Evolutionary conservation across 352 stramenopile species (phyloP).

Genomic region (Pythium guiyangense): DNA sequence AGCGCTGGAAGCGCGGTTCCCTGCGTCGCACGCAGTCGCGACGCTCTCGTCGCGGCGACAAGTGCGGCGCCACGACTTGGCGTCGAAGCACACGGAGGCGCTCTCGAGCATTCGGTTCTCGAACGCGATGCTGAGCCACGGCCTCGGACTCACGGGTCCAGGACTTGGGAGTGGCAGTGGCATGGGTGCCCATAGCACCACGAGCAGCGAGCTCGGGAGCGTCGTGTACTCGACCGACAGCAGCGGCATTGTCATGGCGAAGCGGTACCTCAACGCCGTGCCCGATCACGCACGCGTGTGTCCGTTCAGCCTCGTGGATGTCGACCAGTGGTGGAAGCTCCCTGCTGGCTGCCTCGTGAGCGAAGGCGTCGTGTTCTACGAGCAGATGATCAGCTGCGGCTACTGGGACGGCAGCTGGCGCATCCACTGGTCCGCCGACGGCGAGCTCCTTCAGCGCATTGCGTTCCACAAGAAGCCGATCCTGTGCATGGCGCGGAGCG

Average conservation of each 20-base stretch:
- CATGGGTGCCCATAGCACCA: conserved; percentile 65
- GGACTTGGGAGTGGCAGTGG: conserved; percentile 63
- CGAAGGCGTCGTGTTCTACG: conserved; percentile 83
- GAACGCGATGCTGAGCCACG: conserved; percentile 60
- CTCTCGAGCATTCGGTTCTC: conserved; percentile 78
- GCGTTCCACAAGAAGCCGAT: conserved; percentile 88
- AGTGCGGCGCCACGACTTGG: conserved; percentile 73
- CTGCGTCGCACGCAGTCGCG: conserved; percentile 67
- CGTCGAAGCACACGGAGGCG: conserved; percentile 61
- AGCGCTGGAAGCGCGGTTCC: conserved; percentile 62
- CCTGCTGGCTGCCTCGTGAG: conserved; percentile 64
- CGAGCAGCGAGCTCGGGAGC: conserved; percentile 51
- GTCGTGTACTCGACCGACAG: conserved; percentile 81
- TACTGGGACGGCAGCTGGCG: conserved; percentile 88
- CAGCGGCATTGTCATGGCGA: conserved; percentile 70
- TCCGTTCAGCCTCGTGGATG: conserved; percentile 75
- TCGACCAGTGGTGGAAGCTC: conserved; percentile 86
- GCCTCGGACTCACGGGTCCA: conserved; percentile 42
- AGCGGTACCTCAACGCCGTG: conserved; percentile 67
- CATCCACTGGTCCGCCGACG: conserved; percentile 84
- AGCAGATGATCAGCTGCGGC: conserved; percentile 87
- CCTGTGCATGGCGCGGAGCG: conserved; percentile 78
- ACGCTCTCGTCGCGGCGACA: conserved; percentile 73
- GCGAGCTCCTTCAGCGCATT: conserved; percentile 79
- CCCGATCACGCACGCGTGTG: conserved; percentile 64